Percentiles rank a stretch among this genome's conserved stretches.
phyloP scores from a whole-genome alignment of 148 eudicot genomes.

The Rheum nobile region DNA sequence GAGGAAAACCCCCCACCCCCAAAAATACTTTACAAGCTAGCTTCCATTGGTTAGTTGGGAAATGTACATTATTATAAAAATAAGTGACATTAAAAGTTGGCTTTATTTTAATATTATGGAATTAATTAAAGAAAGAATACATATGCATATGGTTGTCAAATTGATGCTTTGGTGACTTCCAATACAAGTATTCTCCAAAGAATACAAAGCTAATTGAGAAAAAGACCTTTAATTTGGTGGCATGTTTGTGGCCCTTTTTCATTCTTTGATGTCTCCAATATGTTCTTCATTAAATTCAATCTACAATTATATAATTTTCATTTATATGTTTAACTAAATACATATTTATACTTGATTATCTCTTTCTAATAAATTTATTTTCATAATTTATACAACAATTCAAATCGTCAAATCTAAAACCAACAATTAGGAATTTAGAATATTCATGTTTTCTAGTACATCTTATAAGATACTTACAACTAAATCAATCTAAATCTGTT shows the following conservation, averaged over 20 bases:
- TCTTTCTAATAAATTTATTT: background rate
- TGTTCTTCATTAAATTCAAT: background rate
- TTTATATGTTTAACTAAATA: background rate
- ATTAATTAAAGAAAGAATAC: constrained; percentile 1
- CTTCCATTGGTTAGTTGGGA: constrained; percentile 8
- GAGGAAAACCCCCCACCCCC: constrained; percentile 1
- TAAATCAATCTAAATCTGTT: too few relatives aligned
- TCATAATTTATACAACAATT: background rate
- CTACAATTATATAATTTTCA: background rate
- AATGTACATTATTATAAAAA: background rate
- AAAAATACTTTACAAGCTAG: constrained; percentile 7
- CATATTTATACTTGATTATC: background rate
- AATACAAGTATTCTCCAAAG: constrained; percentile 10
- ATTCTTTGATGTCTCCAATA: background rate
- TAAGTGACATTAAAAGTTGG: background rate
- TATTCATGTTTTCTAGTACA: too few relatives aligned
- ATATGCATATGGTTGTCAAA: constrained; percentile 4
- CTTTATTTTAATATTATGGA: background rate
- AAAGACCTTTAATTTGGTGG: constrained; percentile 5
- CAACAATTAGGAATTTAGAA: too few relatives aligned
- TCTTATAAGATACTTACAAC: background rate
- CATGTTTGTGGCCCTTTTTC: constrained; percentile 2
- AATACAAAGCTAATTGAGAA: constrained; percentile 1
- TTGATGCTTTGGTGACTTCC: constrained; percentile 9
- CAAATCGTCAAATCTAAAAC: too few relatives aligned